Evolutionary conservation across 2,329 filamentous ascomycete genomes (phyloP).

Genomic region (Elsinoe perseae): DNA sequence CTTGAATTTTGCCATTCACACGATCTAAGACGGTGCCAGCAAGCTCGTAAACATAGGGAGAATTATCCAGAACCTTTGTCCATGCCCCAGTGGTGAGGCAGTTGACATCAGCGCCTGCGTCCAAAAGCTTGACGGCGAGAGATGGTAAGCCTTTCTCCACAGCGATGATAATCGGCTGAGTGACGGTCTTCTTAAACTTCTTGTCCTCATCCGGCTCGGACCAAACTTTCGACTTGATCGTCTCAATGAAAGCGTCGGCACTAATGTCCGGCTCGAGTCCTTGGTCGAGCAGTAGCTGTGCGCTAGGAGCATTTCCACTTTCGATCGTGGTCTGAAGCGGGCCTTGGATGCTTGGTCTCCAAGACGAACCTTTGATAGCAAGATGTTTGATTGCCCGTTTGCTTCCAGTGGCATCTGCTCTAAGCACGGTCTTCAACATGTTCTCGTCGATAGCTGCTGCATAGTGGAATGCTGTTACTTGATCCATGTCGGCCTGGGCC

Average conservation of each 20-base stretch:
- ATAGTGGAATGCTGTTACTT: slow-evolving; percentile 59
- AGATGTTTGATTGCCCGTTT: slow-evolving; percentile 62
- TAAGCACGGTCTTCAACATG: slow-evolving; percentile 37
- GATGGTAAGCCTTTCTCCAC: slow-evolving; percentile 44
- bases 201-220: background rate
- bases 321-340: slow-evolving; percentile 55
- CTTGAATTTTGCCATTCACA: slow-evolving; percentile 46
- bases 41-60: background rate
- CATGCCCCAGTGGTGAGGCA: background rate
- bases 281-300: slow-evolving; percentile 53
- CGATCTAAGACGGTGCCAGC: slow-evolving; percentile 51
- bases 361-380: slow-evolving; percentile 34
- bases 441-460: slow-evolving; percentile 48
- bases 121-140: slow-evolving; percentile 51
- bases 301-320: slow-evolving; percentile 45
- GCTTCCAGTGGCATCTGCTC: slow-evolving; percentile 53
- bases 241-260: slow-evolving; percentile 53
- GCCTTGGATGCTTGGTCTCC: slow-evolving; percentile 33
- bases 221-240: slow-evolving; percentile 31
- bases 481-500: slow-evolving; percentile 61
- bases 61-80: background rate
- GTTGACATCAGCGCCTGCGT: slow-evolving; percentile 27
- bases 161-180: slow-evolving; percentile 63
- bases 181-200: slow-evolving; percentile 27
- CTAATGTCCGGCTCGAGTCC: slow-evolving; percentile 54